Evolutionary conservation across 2,329 filamentous ascomycete species (phyloP).

Genomic region (Pseudogymnoascus sp.): DNA sequence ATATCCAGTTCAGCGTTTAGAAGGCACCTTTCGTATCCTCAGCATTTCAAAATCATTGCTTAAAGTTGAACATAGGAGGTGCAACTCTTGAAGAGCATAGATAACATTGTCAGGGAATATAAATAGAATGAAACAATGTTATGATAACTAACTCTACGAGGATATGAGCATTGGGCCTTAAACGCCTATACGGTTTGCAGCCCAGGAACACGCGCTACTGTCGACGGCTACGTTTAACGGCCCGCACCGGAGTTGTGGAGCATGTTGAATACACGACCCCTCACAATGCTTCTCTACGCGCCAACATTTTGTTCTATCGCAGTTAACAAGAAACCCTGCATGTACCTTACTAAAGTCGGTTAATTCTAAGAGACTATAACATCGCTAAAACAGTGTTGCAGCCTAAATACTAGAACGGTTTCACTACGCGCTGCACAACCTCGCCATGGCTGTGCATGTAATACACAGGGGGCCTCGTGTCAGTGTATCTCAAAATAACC

Average conservation of each 20-base stretch:
- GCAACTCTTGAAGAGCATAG: neutral
- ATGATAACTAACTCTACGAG: neutral
- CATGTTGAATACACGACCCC: neutral
- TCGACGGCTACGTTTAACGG: neutral
- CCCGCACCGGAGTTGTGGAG: neutral
- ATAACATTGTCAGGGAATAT: neutral
- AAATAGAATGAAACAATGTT: neutral
- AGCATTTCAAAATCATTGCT: neutral
- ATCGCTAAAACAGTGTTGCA: neutral
- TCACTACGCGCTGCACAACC: neutral
- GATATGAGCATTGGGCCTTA: neutral
- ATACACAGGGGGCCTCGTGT: neutral
- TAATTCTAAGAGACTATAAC: neutral
- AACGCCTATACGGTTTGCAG: neutral
- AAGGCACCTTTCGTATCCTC: neutral
- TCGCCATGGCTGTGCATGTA: neutral
- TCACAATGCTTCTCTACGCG: neutral
- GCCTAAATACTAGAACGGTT: neutral
- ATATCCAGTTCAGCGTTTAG: neutral
- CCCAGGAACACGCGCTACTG: neutral
- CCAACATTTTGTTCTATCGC: neutral
- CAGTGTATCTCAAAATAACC: neutral
- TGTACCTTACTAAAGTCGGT: neutral
- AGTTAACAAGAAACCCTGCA: neutral
- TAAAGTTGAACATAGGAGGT: neutral